Conservation (phyloP, 192 early-diverging fungal genomes). For the Coemansia sp. region DNA sequence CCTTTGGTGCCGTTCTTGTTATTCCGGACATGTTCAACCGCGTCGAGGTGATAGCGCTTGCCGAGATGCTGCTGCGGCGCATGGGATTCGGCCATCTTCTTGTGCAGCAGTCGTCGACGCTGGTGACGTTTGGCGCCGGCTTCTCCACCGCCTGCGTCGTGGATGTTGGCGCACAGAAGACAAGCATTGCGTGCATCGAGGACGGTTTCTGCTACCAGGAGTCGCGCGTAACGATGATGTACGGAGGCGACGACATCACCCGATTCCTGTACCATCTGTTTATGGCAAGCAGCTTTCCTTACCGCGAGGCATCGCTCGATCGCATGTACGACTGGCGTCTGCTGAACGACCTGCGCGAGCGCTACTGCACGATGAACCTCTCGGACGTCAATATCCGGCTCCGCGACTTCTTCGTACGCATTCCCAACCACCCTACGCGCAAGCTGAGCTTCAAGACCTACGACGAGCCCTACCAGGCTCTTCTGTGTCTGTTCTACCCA, state of each 20-base stretch:
- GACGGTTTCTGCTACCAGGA: conserved; percentile 76
- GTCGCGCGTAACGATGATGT: conserved; percentile 65
- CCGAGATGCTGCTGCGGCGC: conserved; percentile 67
- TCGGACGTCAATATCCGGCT: conserved; percentile 81
- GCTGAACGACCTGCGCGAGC: conserved; percentile 79
- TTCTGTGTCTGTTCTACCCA: conserved; percentile 68
- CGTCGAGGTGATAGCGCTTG: conserved; percentile 62
- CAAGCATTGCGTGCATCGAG: conserved; percentile 80
- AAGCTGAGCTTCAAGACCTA: conserved; percentile 86
- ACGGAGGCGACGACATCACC: conserved; percentile 91
- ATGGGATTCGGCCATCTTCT: conserved; percentile 79
- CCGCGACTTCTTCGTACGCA: conserved; percentile 78
- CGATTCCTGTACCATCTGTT: conserved; percentile 69
- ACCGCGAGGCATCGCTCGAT: conserved; percentile 61
- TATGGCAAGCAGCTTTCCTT: conserved; percentile 71
- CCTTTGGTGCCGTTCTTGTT: conserved; percentile 71
- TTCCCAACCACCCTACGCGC: conserved; percentile 63
- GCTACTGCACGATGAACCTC: conserved; percentile 82
- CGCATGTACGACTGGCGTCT: conserved; percentile 73
- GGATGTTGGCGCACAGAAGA: conserved; percentile 89
- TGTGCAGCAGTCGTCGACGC: conserved; percentile 78
- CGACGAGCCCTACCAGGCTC: conserved; percentile 78
- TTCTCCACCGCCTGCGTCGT: conserved; percentile 84
- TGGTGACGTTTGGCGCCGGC: conserved; percentile 86
- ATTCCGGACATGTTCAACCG: conserved; percentile 78